Base-by-base conservation (phyloP, 495 filamentous ascomycete species). In the Penicillium turbatum region DNA sequence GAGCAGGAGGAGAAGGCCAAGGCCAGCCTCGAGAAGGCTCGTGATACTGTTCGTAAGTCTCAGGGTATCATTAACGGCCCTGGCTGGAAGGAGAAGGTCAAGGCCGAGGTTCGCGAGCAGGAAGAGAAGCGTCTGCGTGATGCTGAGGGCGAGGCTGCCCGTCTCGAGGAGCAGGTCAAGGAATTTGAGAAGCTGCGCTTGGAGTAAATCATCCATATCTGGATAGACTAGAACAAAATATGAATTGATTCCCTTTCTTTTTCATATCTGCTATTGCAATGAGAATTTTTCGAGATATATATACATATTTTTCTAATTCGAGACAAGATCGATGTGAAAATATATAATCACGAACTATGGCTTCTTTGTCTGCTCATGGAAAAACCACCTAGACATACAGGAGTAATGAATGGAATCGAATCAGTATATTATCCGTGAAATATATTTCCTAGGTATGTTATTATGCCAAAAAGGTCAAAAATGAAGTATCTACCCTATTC, bases 1-100 rank as follows among this genome's bases (percentile, higher is more conserved):
- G 81, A 84, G 56, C 78, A 75, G 46, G 83, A 86, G 62, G 71
- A 75, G 61, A 86, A 86, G 75, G 83, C 83, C 30, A 73, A 75
- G 63, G 80, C 77, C 60, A 81, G 79, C 36, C 59, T 76, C n/a
- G 11, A 67, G 36, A 64, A 58, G 54, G 68, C 73, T 2, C 70
- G 56, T 9, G 71, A 72, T 19, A 52, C 58, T 44, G 68, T 72
- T 11, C 63, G 64, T 50, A 66, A 63, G 34, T 69, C 68, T 24
- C 65, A 70, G 57, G 56, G 43, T 34, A 63, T 75, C 21, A 69
- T 74, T 44, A 62, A 36, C 40, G 57, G 62, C 30, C 63, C 70
- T 36, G 69, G 63, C 32, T 77, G 69, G 69, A 65, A 69, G 45
- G 72, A 75, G 58, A 77, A 76, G 69, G 74, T 72, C 37, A 77